Base-by-base conservation (phyloP, 345 rosid species). In the Schrenkiella parvula region DNA sequence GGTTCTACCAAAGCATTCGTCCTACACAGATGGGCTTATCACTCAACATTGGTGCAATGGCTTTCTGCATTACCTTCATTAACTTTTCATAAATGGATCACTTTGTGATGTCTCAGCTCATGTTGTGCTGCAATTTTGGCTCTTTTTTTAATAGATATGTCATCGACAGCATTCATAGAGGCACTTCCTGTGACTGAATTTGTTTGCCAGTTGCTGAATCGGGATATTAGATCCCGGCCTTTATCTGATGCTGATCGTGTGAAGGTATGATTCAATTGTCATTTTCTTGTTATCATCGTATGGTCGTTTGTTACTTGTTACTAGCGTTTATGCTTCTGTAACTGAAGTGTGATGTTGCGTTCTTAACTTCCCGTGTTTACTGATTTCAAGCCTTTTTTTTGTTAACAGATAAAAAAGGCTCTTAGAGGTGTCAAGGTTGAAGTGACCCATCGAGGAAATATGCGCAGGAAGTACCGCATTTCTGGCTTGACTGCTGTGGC, bases 1-100 rank as follows among this genome's bases (percentile, higher is more conserved):
- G 98, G 61, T 93, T 93, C 68, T 93, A 93, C 71, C 98, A 93
- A 65, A 93, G 98, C 72, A 90, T 93, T 70, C 97, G 98, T 41
- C 97, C 98, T 8, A 93, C 98, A 9, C 98, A 93, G 79, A 93
- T 85, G 93, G 98, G 98, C 2, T 73, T 93, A 13, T 93, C 98
- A 1, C 79, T 93, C 21, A 93, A 93, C 68, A 93, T 93, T 52
- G 98, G 98, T 87, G 68, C 1, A 4, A n/a, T 47, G 19, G 26
- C n/a, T 50, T 31, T 5, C 29, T 56, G 22, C n/a, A 43, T 31
- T 52, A 25, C 55, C 43, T 43, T 25, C 43, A 51, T 3, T 58
- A 56, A 15, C 2, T 22, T 58, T 54, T 64, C 23, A 13, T 54
- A 47, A 12, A 3, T 52, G 3, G 47, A 4, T 72, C 11, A 38